Percentiles rank a stretch among this genome's conserved stretches.
phyloP scores from a whole-genome alignment of 2,329 filamentous ascomycete genomes.

The Ophiostoma angusticollis region DNA sequence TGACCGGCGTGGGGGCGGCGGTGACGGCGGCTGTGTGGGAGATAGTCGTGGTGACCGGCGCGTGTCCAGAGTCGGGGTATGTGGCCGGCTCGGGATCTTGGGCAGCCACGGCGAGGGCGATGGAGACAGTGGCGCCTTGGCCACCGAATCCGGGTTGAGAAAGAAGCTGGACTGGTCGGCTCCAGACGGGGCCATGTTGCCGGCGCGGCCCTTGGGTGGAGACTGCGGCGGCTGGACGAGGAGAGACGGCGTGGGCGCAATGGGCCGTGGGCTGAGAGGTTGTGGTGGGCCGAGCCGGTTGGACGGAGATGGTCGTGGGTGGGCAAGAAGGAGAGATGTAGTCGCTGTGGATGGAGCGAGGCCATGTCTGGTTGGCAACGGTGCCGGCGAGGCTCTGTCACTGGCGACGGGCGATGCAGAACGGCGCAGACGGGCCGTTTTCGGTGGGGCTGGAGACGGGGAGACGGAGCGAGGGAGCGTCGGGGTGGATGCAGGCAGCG shows the following conservation, averaged over 20 bases:
- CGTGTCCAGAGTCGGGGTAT: slow-evolving; percentile 41
- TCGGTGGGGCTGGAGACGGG: slow-evolving; percentile 26
- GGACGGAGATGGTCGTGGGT: slow-evolving; percentile 17
- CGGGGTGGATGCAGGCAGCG: slow-evolving; percentile 18
- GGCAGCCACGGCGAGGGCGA: slow-evolving; percentile 32
- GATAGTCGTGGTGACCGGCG: slow-evolving; percentile 34
- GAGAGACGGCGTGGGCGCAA: slow-evolving; percentile 50
- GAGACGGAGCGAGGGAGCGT: too few relatives aligned
- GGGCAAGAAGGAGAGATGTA: neutral
- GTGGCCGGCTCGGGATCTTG: slow-evolving; percentile 41
- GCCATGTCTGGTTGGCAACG: slow-evolving; percentile 16
- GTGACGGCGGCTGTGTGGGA: slow-evolving; percentile 44
- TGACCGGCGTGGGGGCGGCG: slow-evolving; percentile 51
- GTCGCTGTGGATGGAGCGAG: neutral
- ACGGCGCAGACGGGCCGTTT: slow-evolving; percentile 30
- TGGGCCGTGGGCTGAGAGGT: slow-evolving; percentile 31
- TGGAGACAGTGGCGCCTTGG: slow-evolving; percentile 28
- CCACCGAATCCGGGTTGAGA: slow-evolving; percentile 34
- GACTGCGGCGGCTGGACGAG: slow-evolving; percentile 58
- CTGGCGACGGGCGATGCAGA: slow-evolving; percentile 14
- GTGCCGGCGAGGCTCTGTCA: slow-evolving; percentile 25
- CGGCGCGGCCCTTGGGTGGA: slow-evolving; percentile 39
- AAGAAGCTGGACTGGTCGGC: slow-evolving; percentile 33
- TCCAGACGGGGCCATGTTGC: slow-evolving; percentile 20
- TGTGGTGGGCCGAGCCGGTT: slow-evolving; percentile 32